Evolutionary conservation across 2,329 filamentous ascomycete species (phyloP).

Genomic region (Calonectria pseudoturangicola): DNA sequence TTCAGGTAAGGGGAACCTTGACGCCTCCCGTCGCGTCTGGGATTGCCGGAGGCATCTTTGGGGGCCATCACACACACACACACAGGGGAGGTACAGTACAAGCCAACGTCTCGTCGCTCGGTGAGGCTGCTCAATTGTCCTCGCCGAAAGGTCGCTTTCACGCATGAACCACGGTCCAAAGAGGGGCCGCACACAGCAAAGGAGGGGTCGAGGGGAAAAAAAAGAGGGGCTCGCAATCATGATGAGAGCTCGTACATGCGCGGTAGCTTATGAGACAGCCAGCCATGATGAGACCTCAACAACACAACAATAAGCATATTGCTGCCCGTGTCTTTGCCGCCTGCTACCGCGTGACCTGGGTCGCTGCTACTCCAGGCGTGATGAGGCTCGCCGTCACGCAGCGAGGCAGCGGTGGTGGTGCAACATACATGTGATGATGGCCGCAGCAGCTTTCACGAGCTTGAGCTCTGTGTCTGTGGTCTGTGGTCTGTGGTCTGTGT

Average conservation of each 20-base stretch:
- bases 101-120: not conserved
- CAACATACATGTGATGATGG: conserved; percentile 2
- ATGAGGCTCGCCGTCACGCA: not conserved
- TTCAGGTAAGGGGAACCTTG: conserved; percentile 15
- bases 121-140: conserved; percentile 1
- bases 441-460: not conserved
- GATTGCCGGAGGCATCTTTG: conserved; percentile 17
- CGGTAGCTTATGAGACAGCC: not conserved
- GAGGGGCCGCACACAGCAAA: conserved; percentile 23
- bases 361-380: not conserved
- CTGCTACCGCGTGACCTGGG: not conserved
- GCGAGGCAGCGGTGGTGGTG: too few relatives aligned
- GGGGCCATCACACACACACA: not conserved
- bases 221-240: conserved; percentile 21
- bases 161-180: conserved; percentile 23
- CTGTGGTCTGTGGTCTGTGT: not conserved
- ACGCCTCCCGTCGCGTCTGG: not conserved
- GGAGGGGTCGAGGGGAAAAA: conserved; percentile 13
- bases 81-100: too few relatives aligned
- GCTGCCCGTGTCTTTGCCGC: not conserved
- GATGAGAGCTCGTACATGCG: not conserved
- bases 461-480: not conserved
- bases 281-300: conserved; percentile 15
- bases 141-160: conserved; percentile 5
- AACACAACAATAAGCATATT: not conserved